A percentile compares a stretch with the other conserved stretches of the same genome.
These are phyloP conservation scores for Secale cereale DNA, from an alignment of 176 grass and related monocot genomes.

Conservation along the genomic window DNA sequence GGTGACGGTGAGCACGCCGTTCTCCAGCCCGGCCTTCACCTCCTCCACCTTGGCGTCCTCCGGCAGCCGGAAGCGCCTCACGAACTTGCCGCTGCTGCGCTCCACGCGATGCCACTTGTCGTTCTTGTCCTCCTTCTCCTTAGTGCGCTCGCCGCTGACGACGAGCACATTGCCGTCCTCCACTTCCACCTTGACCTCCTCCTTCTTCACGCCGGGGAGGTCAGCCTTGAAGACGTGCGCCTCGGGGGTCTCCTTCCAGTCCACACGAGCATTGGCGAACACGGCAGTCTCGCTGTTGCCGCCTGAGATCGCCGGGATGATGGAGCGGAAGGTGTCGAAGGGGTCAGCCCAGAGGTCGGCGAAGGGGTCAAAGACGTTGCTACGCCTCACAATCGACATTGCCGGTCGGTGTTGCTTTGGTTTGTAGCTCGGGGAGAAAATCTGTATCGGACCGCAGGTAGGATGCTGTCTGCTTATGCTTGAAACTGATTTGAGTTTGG, in stretches of 20 bases:
- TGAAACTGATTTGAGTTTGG: background rate
- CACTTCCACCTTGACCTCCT: conserved; percentile 40
- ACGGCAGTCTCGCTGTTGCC: background rate
- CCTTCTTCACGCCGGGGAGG: conserved; percentile 33
- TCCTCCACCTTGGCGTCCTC: conserved; percentile 32
- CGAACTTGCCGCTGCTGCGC: conserved; percentile 37
- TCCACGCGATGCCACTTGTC: conserved; percentile 42
- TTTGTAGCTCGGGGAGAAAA: background rate
- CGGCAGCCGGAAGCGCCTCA: conserved; percentile 19
- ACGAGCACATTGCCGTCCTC: conserved; percentile 40
- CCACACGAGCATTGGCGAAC: background rate
- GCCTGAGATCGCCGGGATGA: background rate
- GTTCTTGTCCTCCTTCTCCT: conserved; percentile 40
- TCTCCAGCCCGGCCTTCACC: conserved; percentile 31
- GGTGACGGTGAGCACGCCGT: conserved; percentile 42
- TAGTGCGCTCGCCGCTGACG: conserved; percentile 33
- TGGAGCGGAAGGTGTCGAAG: conserved; percentile 29
- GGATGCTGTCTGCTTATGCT: background rate
- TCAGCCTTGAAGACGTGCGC: conserved; percentile 46
- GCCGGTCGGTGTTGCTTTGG: background rate
- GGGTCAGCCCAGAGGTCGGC: conserved; percentile 27
- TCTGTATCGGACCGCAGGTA: background rate
- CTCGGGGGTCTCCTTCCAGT: conserved; percentile 40
- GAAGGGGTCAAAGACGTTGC: conserved; percentile 53
- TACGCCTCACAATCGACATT: conserved; percentile 36